Base-by-base conservation (phyloP, 768 basidiomycete species). In the Rhodotorula paludigena region DNA sequence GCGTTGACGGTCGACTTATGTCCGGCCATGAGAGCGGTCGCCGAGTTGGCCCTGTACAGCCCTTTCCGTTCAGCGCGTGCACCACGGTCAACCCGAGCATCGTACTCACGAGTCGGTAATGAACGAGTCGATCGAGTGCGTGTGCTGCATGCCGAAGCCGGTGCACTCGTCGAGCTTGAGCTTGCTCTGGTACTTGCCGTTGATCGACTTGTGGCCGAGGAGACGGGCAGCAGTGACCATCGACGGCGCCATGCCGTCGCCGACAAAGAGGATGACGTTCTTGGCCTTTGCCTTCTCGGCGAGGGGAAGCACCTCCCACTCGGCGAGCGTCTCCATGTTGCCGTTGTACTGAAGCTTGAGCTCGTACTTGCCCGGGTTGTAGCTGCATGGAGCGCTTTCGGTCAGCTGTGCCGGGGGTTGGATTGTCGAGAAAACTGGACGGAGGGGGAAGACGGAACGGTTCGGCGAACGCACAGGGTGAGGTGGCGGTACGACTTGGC, bases 41-140 rank as follows among this genome's bases (percentile, higher is more conserved):
- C 80, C 5, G 77, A 78, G 74, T 80, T 80, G 73, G 80, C 80
- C 11, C 78, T 78, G 61, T 78, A n/a, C n/a, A n/a, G n/a, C n/a
- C n/a, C n/a, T n/a, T n/a, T n/a, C n/a, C n/a, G n/a, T n/a, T n/a
- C n/a, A n/a, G n/a, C n/a, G n/a, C n/a, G n/a, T n/a, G n/a, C n/a
- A n/a, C n/a, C n/a, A n/a, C n/a, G n/a, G n/a, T n/a, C n/a, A n/a
- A n/a, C n/a, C n/a, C n/a, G n/a, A n/a, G n/a, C n/a, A n/a, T n/a
- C n/a, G 35, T 6, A 15, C 36, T 14, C 21, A 74, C 32, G 21
- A 21, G 71, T 32, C 75, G 30, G 74, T 69, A 41, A 74, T 70
- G 66, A 47, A 69, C 28, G 35, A 38, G 28, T 69, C 54, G 15
- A 55, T 38, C 9, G 18, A 23, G 25, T 47, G 39, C 35, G 52